A percentile compares a stretch with the other conserved stretches of the same genome.
Conservation (phyloP, 169 alveolate genomes). For the Cryptosporidium sp. region DNA sequence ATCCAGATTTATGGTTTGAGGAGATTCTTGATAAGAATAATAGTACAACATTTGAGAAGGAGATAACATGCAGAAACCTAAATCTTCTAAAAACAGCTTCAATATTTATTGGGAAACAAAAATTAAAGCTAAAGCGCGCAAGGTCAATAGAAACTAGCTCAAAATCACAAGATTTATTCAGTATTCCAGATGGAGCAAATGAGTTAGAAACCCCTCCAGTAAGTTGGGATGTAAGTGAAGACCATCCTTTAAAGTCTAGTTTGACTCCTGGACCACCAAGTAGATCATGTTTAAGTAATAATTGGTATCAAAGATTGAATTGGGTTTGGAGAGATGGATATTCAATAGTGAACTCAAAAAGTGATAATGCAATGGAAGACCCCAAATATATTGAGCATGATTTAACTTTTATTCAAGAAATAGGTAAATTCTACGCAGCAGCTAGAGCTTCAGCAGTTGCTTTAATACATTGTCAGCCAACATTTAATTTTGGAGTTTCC, state of each 20-base stretch:
- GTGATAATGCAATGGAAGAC: slow-evolving; percentile 1
- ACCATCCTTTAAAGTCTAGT: slow-evolving; percentile 67
- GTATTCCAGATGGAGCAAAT: slow-evolving; percentile 60
- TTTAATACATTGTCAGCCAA: slow-evolving; percentile 64
- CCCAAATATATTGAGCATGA: slow-evolving; percentile 56
- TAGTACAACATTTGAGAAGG: slow-evolving; percentile 60
- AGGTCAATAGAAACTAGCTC: slow-evolving; percentile 24
- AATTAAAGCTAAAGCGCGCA: slow-evolving; percentile 26
- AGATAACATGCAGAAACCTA: slow-evolving; percentile 67
- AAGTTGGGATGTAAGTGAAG: slow-evolving; percentile 67
- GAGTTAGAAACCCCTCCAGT: slow-evolving; percentile 56
- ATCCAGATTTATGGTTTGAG: slow-evolving; percentile 75
- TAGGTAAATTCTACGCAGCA: slow-evolving; percentile 71
- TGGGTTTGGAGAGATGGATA: slow-evolving; percentile 69
- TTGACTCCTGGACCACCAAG: slow-evolving; percentile 74
- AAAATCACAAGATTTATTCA: slow-evolving; percentile 20
- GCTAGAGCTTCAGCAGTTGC: slow-evolving; percentile 51
- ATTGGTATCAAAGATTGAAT: slow-evolving; percentile 72
- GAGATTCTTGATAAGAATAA: slow-evolving; percentile 54
- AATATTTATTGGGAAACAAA: slow-evolving; percentile 62
- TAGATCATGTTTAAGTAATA: slow-evolving; percentile 64
- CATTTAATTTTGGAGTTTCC: slow-evolving; percentile 48
- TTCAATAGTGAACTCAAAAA: background rate
- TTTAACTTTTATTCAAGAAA: slow-evolving; percentile 36
- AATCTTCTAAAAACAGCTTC: slow-evolving; percentile 50